A percentile compares a stretch with the other conserved stretches of the same genome.
These are phyloP conservation scores for Alternaria burnsii DNA, from an alignment of 2,329 filamentous ascomycete genomes.

Conservation along the genomic window DNA sequence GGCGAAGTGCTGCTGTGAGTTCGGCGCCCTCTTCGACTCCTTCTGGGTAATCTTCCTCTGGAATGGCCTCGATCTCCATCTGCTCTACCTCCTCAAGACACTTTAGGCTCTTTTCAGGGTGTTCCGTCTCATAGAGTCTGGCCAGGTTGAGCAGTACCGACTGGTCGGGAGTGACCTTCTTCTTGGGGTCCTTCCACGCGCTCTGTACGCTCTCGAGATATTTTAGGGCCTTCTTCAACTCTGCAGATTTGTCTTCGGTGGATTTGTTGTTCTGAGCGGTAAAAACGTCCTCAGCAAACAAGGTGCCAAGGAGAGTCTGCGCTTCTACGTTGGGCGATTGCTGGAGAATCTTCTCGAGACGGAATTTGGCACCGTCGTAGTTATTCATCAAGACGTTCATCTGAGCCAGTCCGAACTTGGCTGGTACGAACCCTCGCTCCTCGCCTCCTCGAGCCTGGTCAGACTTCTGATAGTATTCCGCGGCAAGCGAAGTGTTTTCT, in stretches of 20 bases:
- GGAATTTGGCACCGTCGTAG: slow-evolving; percentile 88
- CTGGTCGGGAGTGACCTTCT: slow-evolving; percentile 79
- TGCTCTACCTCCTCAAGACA: slow-evolving; percentile 93
- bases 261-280: slow-evolving; percentile 72
- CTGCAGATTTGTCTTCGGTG: slow-evolving; percentile 86
- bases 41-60: slow-evolving; percentile 73
- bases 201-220: slow-evolving; percentile 85
- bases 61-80: slow-evolving; percentile 82
- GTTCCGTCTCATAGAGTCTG: slow-evolving; percentile 84
- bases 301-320: slow-evolving; percentile 87
- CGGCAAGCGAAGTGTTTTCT: slow-evolving; percentile 76
- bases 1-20: slow-evolving; percentile 70
- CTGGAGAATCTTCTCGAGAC: slow-evolving; percentile 92
- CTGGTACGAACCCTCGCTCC: slow-evolving; percentile 90
- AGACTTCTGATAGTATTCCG: slow-evolving; percentile 86
- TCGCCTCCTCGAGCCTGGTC: slow-evolving; percentile 90
- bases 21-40: slow-evolving; percentile 55
- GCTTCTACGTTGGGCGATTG: slow-evolving; percentile 84
- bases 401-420: slow-evolving; percentile 93
- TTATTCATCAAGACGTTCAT: slow-evolving; percentile 85
- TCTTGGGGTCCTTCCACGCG: slow-evolving; percentile 93
- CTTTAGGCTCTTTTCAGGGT: slow-evolving; percentile 89
- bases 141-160: slow-evolving; percentile 91
- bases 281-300: slow-evolving; percentile 96
- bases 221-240: slow-evolving; percentile 84